Percentiles rank a stretch among this genome's conserved stretches.
Evolutionary conservation across 257 asterid genomes (phyloP).

Genomic region (Linaria vulgaris): DNA sequence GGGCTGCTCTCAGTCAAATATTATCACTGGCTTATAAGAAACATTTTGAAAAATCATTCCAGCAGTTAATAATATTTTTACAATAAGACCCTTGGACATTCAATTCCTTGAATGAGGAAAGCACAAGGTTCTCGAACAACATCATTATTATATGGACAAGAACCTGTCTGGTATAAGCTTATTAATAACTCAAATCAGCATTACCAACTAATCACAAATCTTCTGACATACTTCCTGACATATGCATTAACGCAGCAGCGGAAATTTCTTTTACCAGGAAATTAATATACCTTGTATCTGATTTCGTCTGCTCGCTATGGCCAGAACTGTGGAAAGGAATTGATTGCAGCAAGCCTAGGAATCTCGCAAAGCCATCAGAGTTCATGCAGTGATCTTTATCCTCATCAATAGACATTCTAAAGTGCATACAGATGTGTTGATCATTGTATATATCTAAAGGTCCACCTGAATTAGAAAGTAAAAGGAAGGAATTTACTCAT

Average conservation of each 20-base stretch:
- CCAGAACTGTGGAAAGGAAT: slow-evolving; percentile 74
- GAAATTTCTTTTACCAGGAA: slow-evolving; percentile 13
- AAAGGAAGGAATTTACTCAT: slow-evolving; percentile 18
- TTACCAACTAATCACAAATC: slow-evolving; percentile 7
- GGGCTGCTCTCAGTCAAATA: too few species aligned
- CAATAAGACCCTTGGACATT: neutral
- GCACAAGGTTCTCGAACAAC: slow-evolving; percentile 9
- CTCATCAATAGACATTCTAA: slow-evolving; percentile 55
- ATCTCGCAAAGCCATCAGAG: slow-evolving; percentile 81
- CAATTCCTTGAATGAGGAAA: slow-evolving; percentile 9
- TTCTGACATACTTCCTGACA: slow-evolving; percentile 14
- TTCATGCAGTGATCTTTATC: slow-evolving; percentile 72
- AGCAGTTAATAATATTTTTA: too few species aligned
- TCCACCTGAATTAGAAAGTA: slow-evolving; percentile 50
- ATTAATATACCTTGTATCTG: slow-evolving; percentile 65
- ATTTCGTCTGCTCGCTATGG: slow-evolving; percentile 54
- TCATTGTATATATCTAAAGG: slow-evolving; percentile 58
- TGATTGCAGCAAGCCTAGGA: slow-evolving; percentile 85
- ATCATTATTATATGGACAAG: slow-evolving; percentile 13
- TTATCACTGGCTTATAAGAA: too few species aligned
- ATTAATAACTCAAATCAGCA: slow-evolving; percentile 10
- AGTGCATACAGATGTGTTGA: slow-evolving; percentile 61
- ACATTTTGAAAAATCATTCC: too few species aligned
- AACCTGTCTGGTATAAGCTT: slow-evolving; percentile 7
- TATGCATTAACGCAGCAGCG: slow-evolving; percentile 6